A percentile compares a stretch with the other conserved stretches of the same genome.
Conservation (phyloP, 371 early-diverging fungal genomes). For the Furculomyces boomerangus region DNA sequence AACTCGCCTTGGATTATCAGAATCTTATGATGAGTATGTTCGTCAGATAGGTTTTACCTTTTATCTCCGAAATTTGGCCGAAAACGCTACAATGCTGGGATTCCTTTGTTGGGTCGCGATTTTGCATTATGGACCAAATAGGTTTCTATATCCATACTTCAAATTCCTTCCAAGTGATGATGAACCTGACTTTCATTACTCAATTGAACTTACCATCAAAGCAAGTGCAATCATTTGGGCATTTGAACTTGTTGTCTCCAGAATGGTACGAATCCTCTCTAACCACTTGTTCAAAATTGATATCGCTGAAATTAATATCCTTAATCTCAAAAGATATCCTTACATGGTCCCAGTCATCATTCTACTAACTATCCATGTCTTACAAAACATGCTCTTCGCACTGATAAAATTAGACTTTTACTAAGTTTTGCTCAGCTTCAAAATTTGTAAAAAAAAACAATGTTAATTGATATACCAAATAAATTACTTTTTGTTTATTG, state of each 20-base stretch:
- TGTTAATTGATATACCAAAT: too few relatives aligned
- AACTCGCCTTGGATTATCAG: conserved; percentile 24
- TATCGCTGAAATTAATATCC: conserved; percentile 37
- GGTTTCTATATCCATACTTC: conserved; percentile 43
- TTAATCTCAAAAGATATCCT: conserved; percentile 43
- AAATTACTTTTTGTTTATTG: too few relatives aligned
- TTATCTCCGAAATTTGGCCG: conserved; percentile 50
- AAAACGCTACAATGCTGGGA: conserved; percentile 58
- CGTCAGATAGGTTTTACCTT: conserved; percentile 45
- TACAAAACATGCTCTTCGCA: conserved; percentile 52
- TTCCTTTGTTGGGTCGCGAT: conserved; percentile 49
- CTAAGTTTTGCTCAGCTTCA: too few relatives aligned
- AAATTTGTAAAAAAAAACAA: too few relatives aligned
- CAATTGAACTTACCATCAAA: conserved; percentile 29
- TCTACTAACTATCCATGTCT: conserved; percentile 46
- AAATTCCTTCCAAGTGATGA: conserved; percentile 29
- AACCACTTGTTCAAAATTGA: conserved; percentile 32
- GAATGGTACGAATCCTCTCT: conserved; percentile 28
- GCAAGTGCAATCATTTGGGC: conserved; percentile 41
- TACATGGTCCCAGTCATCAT: conserved; percentile 44
- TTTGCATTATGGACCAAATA: conserved; percentile 49
- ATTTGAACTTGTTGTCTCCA: conserved; percentile 38
- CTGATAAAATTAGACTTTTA: conserved; percentile 38
- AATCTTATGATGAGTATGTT: conserved; percentile 39
- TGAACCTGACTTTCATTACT: conserved; percentile 25